Conservation (phyloP, 225 moss, liverwort and hornwort genomes). For the Rhytidiadelphus loreus region DNA sequence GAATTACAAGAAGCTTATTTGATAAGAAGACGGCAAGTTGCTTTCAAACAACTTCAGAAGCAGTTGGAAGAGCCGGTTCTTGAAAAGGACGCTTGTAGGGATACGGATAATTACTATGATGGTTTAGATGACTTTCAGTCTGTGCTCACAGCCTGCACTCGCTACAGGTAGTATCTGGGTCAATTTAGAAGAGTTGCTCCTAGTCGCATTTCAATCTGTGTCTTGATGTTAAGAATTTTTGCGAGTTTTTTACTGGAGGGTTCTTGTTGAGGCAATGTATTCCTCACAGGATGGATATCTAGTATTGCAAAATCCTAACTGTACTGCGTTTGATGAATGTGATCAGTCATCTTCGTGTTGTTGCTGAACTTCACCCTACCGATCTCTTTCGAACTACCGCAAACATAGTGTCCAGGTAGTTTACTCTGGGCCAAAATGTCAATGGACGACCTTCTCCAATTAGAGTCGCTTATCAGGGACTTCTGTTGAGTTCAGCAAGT, state of each 20-base stretch:
- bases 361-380: constrained; percentile 70
- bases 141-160: constrained; percentile 74
- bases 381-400: constrained; percentile 63
- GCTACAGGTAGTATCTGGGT: constrained; percentile 53
- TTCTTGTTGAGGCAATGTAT: background rate
- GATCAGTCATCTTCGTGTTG: constrained; percentile 51
- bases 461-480: background rate
- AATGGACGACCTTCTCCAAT: background rate
- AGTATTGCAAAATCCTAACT: background rate
- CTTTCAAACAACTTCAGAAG: constrained; percentile 23
- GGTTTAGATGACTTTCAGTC: constrained; percentile 88
- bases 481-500: background rate
- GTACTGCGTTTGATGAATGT: background rate
- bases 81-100: constrained; percentile 16
- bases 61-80: constrained; percentile 22
- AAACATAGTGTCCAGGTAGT: constrained; percentile 74
- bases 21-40: constrained; percentile 60
- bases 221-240: background rate
- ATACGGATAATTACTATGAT: constrained; percentile 17
- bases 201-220: background rate
- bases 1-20: constrained; percentile 93
- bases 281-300: background rate
- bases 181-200: background rate
- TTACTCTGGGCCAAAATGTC: background rate
- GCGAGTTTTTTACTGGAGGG: background rate